Conservation (phyloP, 345 rosid genomes). For the Conringia planisiliqua region DNA sequence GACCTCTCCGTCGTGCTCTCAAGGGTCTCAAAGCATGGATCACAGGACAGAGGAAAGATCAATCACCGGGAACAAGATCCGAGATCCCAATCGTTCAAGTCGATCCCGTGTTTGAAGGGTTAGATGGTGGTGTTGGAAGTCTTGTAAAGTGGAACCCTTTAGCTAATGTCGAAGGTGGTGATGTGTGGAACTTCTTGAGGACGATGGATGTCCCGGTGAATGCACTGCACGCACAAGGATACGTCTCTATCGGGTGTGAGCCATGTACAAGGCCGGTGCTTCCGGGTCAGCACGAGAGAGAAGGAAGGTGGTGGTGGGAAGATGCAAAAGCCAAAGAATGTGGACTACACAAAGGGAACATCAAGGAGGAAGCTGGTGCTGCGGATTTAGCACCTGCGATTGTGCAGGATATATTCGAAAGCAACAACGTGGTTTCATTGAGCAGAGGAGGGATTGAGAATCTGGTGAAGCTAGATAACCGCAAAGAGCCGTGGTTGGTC, state of each 20-base stretch:
- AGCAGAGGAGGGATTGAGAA: conserved; percentile 81
- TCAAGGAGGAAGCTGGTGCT: conserved; percentile 50
- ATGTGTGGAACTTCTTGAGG: conserved; percentile 79
- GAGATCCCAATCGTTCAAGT: conserved; percentile 87
- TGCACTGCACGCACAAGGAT: conserved; percentile 68
- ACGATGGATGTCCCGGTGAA: conserved; percentile 89
- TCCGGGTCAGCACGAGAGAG: conserved; percentile 98
- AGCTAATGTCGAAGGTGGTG: conserved; percentile 70
- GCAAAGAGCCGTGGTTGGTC: conserved; percentile 83
- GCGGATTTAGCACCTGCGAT: conserved; percentile 30
- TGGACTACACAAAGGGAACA: conserved; percentile 87
- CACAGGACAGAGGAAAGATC: conserved; percentile 96
- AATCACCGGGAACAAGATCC: conserved; percentile 79
- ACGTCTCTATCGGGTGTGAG: conserved; percentile 93
- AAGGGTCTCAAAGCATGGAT: conserved; percentile 95
- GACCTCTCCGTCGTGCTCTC: conserved; percentile 85
- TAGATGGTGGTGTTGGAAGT: conserved; percentile 85
- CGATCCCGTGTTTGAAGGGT: conserved; percentile 86
- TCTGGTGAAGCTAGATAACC: conserved; percentile 52
- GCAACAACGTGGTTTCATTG: conserved; percentile 55
- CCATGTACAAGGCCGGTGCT: conserved; percentile 94
- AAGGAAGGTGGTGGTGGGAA: conserved; percentile 99
- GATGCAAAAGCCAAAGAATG: conserved; percentile 97
- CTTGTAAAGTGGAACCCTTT: conserved; percentile 96
- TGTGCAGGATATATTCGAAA: conserved; percentile 60